Evolutionary conservation across 805 yeast genomes (phyloP), one percentile per base, ranked within the genome.

Genomic region (Spencermartinsiella europaea): DNA sequence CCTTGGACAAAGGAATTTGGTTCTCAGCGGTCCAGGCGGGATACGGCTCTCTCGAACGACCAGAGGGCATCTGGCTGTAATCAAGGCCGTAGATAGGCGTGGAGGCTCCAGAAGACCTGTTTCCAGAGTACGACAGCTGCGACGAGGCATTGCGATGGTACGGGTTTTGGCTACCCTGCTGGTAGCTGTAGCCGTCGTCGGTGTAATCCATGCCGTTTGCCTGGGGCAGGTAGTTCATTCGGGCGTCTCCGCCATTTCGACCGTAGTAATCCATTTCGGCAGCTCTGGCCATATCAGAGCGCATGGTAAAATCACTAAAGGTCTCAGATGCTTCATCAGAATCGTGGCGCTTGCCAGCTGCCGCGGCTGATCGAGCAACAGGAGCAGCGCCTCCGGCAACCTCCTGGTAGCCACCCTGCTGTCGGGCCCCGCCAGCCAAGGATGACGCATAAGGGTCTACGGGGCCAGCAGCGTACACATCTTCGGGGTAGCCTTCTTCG

Each of bases 1-100:
- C 75, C 53, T 78, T 75, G 42, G 85, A 74, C 39, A 93, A 75
- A 5, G 96, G 96, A 19, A 83, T 85, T 63, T 81, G 75, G 48
- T 72, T 90, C 68, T 93, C 98, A 40, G 95, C 95, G 21, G 96
- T 86, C 99, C 99, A 93, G 43, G 99, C 98, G 38, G 99, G 99
- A 67, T 91, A 93, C 28, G 99, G 99, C 67, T 93, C 93, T 38
- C 89, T 80, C 58, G 95, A 59, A 34, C 65, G 56, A 65, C 87
- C 83, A 74, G 81, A 70, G 21, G 35, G 37, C 61, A 85, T 53
- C 38, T 40, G 39, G 34, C 47, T 52, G 44, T 72, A 74, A 50
- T 74, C 76, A 47, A 80, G 80, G 35, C 93, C 95, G 63, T 85
- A 85, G 56, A 87, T 79, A 17, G 99, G 98, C 36, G 99, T 93